phyloP scores from a whole-genome alignment of 331 rosid genomes.

The Dryas integrifolia region DNA sequence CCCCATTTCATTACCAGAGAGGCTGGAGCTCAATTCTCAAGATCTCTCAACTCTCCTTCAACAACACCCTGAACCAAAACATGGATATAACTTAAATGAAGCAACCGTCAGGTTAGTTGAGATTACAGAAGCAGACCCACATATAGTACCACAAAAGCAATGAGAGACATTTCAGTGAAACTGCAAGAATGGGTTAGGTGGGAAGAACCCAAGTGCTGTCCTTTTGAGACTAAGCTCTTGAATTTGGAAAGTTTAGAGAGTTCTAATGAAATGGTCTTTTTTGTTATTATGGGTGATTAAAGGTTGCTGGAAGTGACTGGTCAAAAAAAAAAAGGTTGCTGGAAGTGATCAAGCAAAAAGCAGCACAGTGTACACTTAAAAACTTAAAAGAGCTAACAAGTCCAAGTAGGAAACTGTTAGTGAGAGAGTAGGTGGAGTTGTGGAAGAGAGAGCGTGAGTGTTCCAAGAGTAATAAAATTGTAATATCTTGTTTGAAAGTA shows the following conservation, averaged over 20 bases:
- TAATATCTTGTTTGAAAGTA: slow-evolving; percentile 23
- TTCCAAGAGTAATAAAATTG: slow-evolving; percentile 1
- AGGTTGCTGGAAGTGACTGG: slow-evolving; percentile 20
- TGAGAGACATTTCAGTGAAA: slow-evolving; percentile 16
- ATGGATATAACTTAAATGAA: slow-evolving; percentile 34
- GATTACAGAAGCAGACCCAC: slow-evolving; percentile 48
- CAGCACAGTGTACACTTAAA: slow-evolving; percentile 21
- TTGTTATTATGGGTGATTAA: slow-evolving; percentile 28
- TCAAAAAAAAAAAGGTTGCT: too few species aligned
- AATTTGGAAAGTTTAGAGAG: slow-evolving; percentile 37
- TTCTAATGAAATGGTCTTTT: slow-evolving; percentile 27
- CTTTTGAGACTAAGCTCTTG: slow-evolving; percentile 30
- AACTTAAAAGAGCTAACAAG: slow-evolving; percentile 23
- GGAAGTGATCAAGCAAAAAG: slow-evolving; percentile 28
- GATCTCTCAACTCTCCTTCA: slow-evolving; percentile 38
- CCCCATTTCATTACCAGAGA: slow-evolving; percentile 46
- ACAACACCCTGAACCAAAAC: slow-evolving; percentile 29
- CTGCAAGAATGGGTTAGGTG: slow-evolving; percentile 32
- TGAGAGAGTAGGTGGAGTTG: slow-evolving; percentile 43
- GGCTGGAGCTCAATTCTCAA: slow-evolving; percentile 35
- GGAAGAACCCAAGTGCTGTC: slow-evolving; percentile 26
- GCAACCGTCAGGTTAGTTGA: slow-evolving; percentile 30
- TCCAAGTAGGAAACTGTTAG: slow-evolving; percentile 29
- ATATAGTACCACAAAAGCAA: slow-evolving; percentile 23
- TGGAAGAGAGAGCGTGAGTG: slow-evolving; percentile 11